Conservation (phyloP, 1,284 basidiomycete species). For the Xerocomus minutiporus region DNA sequence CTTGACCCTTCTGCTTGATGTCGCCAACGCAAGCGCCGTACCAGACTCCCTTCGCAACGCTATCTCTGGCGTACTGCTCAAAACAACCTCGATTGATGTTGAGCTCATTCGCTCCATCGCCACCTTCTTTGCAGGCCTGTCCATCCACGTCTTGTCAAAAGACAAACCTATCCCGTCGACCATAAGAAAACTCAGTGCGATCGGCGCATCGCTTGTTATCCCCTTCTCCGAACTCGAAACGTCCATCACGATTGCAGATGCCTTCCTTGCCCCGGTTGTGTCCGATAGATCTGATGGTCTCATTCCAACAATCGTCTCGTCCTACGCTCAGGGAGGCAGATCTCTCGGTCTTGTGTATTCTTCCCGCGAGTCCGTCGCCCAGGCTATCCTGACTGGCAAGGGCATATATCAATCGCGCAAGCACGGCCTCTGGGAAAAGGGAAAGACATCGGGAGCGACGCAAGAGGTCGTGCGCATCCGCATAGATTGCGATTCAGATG, state of each 20-base stretch:
- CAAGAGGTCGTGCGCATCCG: conserved; percentile 84
- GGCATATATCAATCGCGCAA: conserved; percentile 97
- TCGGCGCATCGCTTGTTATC: conserved; percentile 67
- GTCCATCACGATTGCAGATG: conserved; percentile 76
- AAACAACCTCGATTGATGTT: conserved; percentile 59
- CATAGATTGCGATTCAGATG: conserved; percentile 91
- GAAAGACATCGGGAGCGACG: conserved; percentile 91
- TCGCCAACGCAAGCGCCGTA: conserved; percentile 68
- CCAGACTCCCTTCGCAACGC: conserved; percentile 66
- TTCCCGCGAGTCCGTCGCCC: conserved; percentile 81
- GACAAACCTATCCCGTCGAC: conserved; percentile 49
- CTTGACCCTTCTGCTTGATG: conserved; percentile 70
- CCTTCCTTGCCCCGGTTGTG: conserved; percentile 75
- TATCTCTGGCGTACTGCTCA: conserved; percentile 75
- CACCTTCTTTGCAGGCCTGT: conserved; percentile 63
- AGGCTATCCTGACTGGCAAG: conserved; percentile 84
- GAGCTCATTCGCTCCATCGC: conserved; percentile 72
- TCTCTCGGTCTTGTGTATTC: conserved; percentile 96
- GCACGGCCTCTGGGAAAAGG: conserved; percentile 96
- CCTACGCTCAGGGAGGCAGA: conserved; percentile 66
- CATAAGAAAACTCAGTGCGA: conserved; percentile 53
- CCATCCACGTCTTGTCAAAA: conserved; percentile 60
- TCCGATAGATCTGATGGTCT: conserved; percentile 92
- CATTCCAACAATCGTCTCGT: conserved; percentile 87
- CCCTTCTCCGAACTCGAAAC: conserved; percentile 63